Conservation (phyloP, 768 basidiomycete genomes). For the Mycena maculata region DNA sequence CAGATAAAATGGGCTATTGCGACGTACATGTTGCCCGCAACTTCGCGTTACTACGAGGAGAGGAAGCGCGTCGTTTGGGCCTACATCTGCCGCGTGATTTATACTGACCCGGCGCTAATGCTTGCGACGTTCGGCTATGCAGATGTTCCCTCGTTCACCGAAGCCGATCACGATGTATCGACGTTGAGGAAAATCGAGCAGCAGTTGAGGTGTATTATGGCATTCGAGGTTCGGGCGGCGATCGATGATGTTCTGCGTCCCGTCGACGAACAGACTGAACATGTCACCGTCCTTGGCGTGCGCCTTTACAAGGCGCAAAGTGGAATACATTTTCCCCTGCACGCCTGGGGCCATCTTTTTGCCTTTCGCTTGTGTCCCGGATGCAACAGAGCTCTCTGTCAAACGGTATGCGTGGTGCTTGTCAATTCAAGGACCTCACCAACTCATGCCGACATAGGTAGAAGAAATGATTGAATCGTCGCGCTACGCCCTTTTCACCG, state of each 20-base stretch:
- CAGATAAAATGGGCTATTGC: constrained; percentile 45
- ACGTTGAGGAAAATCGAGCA: constrained; percentile 45
- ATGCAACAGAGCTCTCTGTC: constrained; percentile 41
- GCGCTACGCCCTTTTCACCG: constrained; percentile 38
- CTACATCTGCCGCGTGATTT: constrained; percentile 49
- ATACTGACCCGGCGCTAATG: constrained; percentile 51
- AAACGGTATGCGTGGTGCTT: constrained; percentile 35
- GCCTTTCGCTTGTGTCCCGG: constrained; percentile 42
- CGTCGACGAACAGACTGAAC: constrained; percentile 33
- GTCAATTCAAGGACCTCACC: not conserved
- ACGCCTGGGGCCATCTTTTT: constrained; percentile 48
- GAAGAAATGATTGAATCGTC: constrained; percentile 44
- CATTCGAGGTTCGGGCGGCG: constrained; percentile 39
- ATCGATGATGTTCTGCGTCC: constrained; percentile 46
- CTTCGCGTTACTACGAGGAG: constrained; percentile 46
- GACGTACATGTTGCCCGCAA: constrained; percentile 43
- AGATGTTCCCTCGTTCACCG: constrained; percentile 41
- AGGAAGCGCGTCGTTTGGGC: constrained; percentile 47
- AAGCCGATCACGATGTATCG: constrained; percentile 40
- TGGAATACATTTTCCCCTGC: constrained; percentile 42
- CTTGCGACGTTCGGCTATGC: constrained; percentile 45
- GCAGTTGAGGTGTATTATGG: constrained; percentile 38
- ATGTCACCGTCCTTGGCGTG: constrained; percentile 43
- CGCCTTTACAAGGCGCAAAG: constrained; percentile 43
- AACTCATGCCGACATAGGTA: constrained; percentile 30